A percentile compares a stretch with the other conserved stretches of the same genome.
Conservation (phyloP, 768 basidiomycete genomes). For the Wakefieldia striispora region DNA sequence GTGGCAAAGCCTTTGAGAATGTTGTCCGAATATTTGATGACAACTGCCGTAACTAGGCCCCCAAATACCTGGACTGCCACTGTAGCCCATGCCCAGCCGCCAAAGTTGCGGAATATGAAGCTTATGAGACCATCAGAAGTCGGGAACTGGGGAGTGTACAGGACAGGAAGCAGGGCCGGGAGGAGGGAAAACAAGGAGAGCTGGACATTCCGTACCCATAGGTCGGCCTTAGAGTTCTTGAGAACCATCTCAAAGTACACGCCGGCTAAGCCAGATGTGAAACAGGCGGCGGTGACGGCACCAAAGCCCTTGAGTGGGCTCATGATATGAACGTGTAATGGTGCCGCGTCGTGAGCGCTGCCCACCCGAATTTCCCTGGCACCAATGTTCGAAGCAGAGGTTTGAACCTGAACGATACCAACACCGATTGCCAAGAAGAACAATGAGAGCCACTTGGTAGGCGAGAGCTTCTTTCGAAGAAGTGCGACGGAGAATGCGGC, state of each 20-base stretch:
- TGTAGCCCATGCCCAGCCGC: slow-evolving; percentile 93
- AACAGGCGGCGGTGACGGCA: slow-evolving; percentile 82
- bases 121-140: slow-evolving; percentile 48
- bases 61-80: slow-evolving; percentile 89
- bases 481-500: slow-evolving; percentile 88
- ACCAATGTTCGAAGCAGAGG: slow-evolving; percentile 37
- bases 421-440: slow-evolving; percentile 90
- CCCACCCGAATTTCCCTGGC: slow-evolving; percentile 48
- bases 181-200: slow-evolving; percentile 86
- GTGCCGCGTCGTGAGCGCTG: slow-evolving; percentile 65
- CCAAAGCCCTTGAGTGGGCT: slow-evolving; percentile 77
- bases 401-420: slow-evolving; percentile 93
- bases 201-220: slow-evolving; percentile 91
- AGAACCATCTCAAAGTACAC: slow-evolving; percentile 95
- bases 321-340: slow-evolving; percentile 69
- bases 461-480: slow-evolving; percentile 68
- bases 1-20: slow-evolving; percentile 98
- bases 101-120: slow-evolving; percentile 82
- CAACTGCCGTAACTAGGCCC: slow-evolving; percentile 89
- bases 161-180: slow-evolving; percentile 81
- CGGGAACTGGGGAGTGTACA: slow-evolving; percentile 48
- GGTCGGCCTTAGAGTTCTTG: slow-evolving; percentile 77
- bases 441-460: slow-evolving; percentile 83
- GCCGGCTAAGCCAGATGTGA: slow-evolving; percentile 87
- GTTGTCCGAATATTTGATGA: slow-evolving; percentile 97